Evolutionary conservation across 768 basidiomycete species (phyloP).

Genomic region (Rubroboletus satanas): DNA sequence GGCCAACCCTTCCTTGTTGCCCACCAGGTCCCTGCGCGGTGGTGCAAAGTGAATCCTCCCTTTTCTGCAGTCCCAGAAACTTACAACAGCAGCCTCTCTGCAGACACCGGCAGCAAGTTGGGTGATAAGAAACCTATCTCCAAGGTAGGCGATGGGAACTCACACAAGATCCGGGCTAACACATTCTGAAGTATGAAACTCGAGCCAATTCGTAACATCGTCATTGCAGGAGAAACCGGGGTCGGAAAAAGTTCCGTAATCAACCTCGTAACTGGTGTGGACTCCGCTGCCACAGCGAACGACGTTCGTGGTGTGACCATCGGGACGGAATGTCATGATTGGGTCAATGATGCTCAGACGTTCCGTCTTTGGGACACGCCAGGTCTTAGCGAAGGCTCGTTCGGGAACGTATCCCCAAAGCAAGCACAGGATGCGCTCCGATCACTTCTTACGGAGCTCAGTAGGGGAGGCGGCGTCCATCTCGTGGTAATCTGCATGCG

Average conservation of each 20-base stretch:
- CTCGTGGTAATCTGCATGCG: constrained; percentile 28
- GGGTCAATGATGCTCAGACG: constrained; percentile 11
- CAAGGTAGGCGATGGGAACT: constrained; percentile 1
- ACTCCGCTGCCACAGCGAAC: constrained; percentile 20
- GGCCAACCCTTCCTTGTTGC: constrained; percentile 6
- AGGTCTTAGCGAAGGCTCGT: constrained; percentile 29
- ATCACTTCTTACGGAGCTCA: constrained; percentile 23
- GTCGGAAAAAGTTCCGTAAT: constrained; percentile 32
- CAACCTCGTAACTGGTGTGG: constrained; percentile 26
- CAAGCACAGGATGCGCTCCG: constrained; percentile 25
- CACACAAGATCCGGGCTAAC: constrained; percentile 4
- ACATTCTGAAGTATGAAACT: constrained; percentile 2
- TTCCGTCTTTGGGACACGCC: constrained; percentile 33
- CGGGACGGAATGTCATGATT: constrained; percentile 17
- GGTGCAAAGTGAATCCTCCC: constrained; percentile 1
- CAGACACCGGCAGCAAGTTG: not conserved
- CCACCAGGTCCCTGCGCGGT: not conserved
- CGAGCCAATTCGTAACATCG: constrained; percentile 25
- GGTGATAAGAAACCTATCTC: constrained; percentile 5
- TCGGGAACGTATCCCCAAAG: constrained; percentile 20
- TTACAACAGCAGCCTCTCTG: not conserved
- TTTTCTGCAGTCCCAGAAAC: not conserved
- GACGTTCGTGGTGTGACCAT: constrained; percentile 24
- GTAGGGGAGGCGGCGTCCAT: constrained; percentile 19
- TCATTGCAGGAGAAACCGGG: constrained; percentile 29